Evolutionary conservation across 2,329 filamentous ascomycete genomes (phyloP).

Genomic region (Claviceps sp.): DNA sequence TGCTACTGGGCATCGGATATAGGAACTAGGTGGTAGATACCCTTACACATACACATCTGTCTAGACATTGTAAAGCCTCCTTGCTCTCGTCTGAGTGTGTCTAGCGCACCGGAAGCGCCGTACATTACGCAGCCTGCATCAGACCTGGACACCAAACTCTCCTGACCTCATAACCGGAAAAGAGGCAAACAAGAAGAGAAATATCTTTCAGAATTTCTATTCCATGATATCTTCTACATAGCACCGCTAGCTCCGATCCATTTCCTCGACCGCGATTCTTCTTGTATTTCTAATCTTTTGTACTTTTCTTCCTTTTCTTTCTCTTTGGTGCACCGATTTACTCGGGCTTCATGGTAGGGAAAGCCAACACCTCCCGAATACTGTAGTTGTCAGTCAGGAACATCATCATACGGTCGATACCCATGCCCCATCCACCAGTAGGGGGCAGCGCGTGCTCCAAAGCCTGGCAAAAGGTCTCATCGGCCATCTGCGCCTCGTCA

Average conservation of each 20-base stretch:
- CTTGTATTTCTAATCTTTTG: background rate
- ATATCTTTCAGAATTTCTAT: too few relatives aligned
- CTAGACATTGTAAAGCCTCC: background rate
- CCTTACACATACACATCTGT: constrained; percentile 2
- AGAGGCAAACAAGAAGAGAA: too few relatives aligned
- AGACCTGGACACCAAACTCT: too few relatives aligned
- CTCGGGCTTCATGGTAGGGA: constrained; percentile 85
- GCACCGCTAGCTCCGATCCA: too few relatives aligned
- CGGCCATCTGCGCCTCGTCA: constrained; percentile 89
- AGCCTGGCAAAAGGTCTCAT: constrained; percentile 86
- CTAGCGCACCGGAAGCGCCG: too few relatives aligned
- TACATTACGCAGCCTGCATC: too few relatives aligned
- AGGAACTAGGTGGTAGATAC: constrained; percentile 7
- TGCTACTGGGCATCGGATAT: background rate
- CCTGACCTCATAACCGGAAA: too few relatives aligned
- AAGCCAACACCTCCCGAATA: constrained; percentile 91
- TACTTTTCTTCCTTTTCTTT: constrained; percentile 13
- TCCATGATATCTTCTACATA: too few relatives aligned
- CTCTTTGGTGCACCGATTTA: background rate
- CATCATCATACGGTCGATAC: constrained; percentile 88
- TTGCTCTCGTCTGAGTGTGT: background rate
- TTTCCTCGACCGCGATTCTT: background rate
- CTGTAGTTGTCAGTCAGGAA: constrained; percentile 87
- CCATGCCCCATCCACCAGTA: constrained; percentile 93
- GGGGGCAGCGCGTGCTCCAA: constrained; percentile 87